Conservation (phyloP, 257 asterid species). For the Capsicum baccatum region DNA sequence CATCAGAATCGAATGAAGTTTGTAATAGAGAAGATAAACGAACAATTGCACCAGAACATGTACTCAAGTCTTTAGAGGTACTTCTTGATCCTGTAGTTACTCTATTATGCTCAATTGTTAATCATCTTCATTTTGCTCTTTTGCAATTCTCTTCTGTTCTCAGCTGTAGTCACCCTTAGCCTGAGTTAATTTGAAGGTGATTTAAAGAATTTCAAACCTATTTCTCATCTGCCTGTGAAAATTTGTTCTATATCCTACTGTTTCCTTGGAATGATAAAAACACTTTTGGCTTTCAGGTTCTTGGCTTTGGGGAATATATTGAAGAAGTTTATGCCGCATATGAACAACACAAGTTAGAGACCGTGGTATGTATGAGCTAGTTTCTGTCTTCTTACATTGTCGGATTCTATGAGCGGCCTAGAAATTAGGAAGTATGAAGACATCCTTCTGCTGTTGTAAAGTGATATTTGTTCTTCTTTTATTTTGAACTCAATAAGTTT, state of each 20-base stretch:
- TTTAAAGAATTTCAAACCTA: not conserved
- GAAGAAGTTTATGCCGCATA: conserved; percentile 93
- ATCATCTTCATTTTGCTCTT: not conserved
- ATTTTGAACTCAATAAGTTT: not conserved
- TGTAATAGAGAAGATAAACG: conserved; percentile 84
- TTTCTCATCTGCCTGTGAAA: not conserved
- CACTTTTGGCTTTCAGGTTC: conserved; percentile 56
- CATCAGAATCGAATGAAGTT: conserved; percentile 97
- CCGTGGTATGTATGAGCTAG: conserved; percentile 51
- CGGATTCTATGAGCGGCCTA: not conserved
- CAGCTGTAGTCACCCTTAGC: not conserved
- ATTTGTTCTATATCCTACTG: not conserved
- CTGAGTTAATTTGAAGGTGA: conserved; percentile 18
- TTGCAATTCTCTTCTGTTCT: not conserved
- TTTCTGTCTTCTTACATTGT: conserved; percentile 10
- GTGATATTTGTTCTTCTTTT: not conserved
- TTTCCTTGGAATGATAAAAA: not conserved
- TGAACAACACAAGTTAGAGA: conserved; percentile 92
- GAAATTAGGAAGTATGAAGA: not conserved
- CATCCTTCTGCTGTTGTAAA: not conserved
- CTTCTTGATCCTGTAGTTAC: conserved; percentile 30
- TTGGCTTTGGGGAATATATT: conserved; percentile 90
- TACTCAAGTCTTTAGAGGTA: conserved; percentile 88
- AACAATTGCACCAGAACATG: conserved; percentile 98
- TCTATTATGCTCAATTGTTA: not conserved